These are phyloP conservation scores for Scedosporium dehoogii DNA, from an alignment of 2,329 filamentous ascomycete genomes.

Conservation along the genomic window DNA sequence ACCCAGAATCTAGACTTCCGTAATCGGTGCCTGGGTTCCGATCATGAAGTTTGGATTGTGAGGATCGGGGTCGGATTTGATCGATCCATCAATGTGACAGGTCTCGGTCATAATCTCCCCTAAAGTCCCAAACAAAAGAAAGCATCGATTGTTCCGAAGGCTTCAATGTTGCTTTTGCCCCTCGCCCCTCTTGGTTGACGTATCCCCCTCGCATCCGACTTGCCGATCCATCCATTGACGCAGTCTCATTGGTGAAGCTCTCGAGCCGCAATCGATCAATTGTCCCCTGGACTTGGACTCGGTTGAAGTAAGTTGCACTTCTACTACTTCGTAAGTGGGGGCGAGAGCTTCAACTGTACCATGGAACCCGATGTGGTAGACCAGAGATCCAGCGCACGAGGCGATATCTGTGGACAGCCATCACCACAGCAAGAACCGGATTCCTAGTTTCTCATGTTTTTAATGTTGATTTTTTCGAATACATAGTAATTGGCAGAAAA, in stretches of 20 bases:
- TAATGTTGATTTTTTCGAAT: not conserved
- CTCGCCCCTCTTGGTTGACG: too few relatives aligned
- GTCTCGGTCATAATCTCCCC: too few relatives aligned
- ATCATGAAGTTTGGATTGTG: too few relatives aligned
- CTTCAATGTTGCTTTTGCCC: too few relatives aligned
- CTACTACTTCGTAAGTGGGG: not conserved
- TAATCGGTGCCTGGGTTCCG: not conserved
- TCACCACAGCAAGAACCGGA: not conserved
- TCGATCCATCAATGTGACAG: too few relatives aligned
- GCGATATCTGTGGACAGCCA: not conserved
- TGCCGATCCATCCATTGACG: too few relatives aligned
- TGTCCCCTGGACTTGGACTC: not conserved
- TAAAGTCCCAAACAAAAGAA: too few relatives aligned
- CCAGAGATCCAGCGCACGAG: not conserved
- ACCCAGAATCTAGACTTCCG: not conserved
- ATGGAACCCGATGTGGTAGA: not conserved
- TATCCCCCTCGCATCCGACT: too few relatives aligned
- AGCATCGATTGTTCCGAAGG: too few relatives aligned
- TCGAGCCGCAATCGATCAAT: not conserved
- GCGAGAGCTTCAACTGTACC: not conserved
- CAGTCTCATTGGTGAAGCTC: too few relatives aligned
- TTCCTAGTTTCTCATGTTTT: not conserved
- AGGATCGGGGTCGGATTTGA: too few relatives aligned
- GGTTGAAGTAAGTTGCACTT: not conserved
- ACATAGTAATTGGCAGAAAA: not conserved